Conservation (phyloP, 78 protist species). For the Dictyostelium discoideum region DNA sequence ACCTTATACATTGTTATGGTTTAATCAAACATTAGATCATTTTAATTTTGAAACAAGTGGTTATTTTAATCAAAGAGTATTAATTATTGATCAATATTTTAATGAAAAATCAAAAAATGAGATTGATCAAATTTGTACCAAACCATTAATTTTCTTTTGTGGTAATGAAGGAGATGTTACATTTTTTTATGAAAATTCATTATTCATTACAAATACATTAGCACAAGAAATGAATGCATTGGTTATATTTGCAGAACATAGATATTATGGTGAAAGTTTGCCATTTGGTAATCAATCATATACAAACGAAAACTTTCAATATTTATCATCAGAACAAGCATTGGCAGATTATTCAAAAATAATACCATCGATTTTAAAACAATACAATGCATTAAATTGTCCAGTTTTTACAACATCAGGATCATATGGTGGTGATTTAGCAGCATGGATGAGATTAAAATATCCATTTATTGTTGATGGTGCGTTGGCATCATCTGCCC, state of each 20-base stretch:
- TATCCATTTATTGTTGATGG: conserved; percentile 49
- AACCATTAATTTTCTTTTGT: conserved; percentile 87
- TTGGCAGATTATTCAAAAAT: conserved; percentile 36
- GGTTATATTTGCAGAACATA: conserved; percentile 70
- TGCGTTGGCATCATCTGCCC: conserved; percentile 58
- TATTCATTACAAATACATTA: conserved; percentile 75
- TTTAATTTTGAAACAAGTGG: conserved; percentile 46
- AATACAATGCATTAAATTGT: background rate
- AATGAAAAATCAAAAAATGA: background rate
- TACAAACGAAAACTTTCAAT: conserved; percentile 2
- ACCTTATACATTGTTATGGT: conserved; percentile 3
- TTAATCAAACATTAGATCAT: conserved; percentile 74
- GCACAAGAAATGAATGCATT: conserved; percentile 66
- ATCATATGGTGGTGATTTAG: conserved; percentile 56
- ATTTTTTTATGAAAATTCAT: conserved; percentile 82
- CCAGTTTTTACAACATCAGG: conserved; percentile 56
- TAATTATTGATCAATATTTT: conserved; percentile 22
- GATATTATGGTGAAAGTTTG: conserved; percentile 84
- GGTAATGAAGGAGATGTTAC: conserved; percentile 90
- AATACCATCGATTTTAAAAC: conserved; percentile 58
- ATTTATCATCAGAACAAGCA: conserved; percentile 42
- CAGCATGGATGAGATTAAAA: conserved; percentile 13
- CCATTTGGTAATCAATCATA: conserved; percentile 72
- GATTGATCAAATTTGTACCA: background rate
- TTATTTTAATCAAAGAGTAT: conserved; percentile 30